phyloP scores from a whole-genome alignment of 805 yeast genomes.

The Helenozyma baotianmanensis region DNA sequence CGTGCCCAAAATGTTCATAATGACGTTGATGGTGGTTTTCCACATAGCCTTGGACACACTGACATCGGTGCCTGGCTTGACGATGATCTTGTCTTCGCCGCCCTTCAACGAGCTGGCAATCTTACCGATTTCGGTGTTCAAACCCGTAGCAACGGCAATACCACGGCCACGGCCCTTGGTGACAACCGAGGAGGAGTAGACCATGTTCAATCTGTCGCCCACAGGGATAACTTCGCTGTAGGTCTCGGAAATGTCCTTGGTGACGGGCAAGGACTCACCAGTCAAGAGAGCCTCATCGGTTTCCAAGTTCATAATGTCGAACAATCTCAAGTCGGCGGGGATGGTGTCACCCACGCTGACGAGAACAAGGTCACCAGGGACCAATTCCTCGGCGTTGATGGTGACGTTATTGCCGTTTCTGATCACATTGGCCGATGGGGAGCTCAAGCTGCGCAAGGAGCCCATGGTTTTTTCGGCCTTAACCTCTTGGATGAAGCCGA shows the following conservation, averaged over 20 bases:
- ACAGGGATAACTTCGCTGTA: conserved; percentile 37
- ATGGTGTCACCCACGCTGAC: conserved; percentile 39
- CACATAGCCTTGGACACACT: conserved; percentile 31
- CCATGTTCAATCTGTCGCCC: conserved; percentile 34
- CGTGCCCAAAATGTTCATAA: conserved; percentile 43
- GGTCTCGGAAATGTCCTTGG: conserved; percentile 29
- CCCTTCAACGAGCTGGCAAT: conserved; percentile 32
- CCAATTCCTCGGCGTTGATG: conserved; percentile 39
- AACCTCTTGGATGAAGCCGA: conserved; percentile 48
- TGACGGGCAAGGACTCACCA: conserved; percentile 33
- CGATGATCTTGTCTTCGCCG: conserved; percentile 18
- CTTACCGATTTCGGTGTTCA: conserved; percentile 38
- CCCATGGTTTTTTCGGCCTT: conserved; percentile 50
- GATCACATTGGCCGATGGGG: conserved; percentile 43
- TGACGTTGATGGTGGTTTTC: conserved; percentile 38
- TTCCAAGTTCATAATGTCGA: conserved; percentile 33
- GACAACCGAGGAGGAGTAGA: conserved; percentile 34
- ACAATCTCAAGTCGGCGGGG: conserved; percentile 40
- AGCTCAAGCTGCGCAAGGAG: conserved; percentile 42
- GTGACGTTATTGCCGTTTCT: conserved; percentile 36
- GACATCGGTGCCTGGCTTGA: conserved; percentile 33
- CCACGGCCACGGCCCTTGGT: conserved; percentile 41
- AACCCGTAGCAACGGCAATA: conserved; percentile 35
- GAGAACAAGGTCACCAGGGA: conserved; percentile 41
- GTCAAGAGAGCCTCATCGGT: conserved; percentile 44